Conservation (phyloP, 1,284 basidiomycete genomes). For the Acaromyces ingoldii region DNA sequence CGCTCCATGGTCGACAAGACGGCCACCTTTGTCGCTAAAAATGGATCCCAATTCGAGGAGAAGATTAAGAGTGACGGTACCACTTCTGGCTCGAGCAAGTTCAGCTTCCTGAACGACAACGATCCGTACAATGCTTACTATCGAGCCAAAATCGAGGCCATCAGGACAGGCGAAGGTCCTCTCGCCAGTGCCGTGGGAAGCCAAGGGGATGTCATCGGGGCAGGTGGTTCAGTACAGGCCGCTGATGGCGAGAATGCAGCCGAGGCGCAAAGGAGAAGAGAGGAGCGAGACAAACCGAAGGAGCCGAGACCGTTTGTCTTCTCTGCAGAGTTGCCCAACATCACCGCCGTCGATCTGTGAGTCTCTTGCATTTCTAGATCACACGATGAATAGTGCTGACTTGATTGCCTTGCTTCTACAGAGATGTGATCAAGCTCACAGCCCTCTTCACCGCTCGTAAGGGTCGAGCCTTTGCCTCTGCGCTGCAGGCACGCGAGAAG, state of each 20-base stretch:
- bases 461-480: conserved; percentile 77
- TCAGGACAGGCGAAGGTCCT: conserved; percentile 21
- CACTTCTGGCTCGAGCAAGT: conserved; percentile 41
- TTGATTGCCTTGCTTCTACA: conserved; percentile 7
- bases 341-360: conserved; percentile 83
- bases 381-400: not conserved
- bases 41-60: conserved; percentile 44
- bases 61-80: conserved; percentile 41
- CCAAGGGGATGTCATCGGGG: not conserved
- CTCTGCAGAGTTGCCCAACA: conserved; percentile 79
- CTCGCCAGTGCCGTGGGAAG: not conserved
- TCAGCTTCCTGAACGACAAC: conserved; percentile 38
- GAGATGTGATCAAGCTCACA: conserved; percentile 62
- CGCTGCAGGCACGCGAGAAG: conserved; percentile 79
- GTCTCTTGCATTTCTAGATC: conserved; percentile 50
- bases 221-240: not conserved
- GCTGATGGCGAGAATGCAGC: conserved; percentile 34
- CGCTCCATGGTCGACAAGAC: conserved; percentile 93
- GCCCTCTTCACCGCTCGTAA: conserved; percentile 91
- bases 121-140: conserved; percentile 50
- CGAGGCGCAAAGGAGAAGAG: conserved; percentile 54
- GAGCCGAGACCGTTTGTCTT: conserved; percentile 82
- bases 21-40: conserved; percentile 74
- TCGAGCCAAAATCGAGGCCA: conserved; percentile 31
- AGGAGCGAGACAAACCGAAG: conserved; percentile 54